Conservation (phyloP, 768 basidiomycete genomes). For the Daedaleopsis sinensis region DNA sequence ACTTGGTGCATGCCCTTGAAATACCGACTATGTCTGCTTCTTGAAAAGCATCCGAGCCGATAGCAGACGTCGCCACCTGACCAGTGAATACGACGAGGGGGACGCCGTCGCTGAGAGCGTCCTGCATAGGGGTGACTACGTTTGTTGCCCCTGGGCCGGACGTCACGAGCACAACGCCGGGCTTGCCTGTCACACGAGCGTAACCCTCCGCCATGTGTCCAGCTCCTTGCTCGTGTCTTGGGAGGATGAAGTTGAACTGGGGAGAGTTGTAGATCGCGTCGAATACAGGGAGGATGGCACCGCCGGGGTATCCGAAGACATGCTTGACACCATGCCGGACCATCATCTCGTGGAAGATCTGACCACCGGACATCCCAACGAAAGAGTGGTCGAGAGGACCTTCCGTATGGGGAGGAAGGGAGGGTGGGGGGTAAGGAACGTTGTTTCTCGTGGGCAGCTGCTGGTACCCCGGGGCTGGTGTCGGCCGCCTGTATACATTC, state of each 20-base stretch:
- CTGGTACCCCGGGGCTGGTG: slow-evolving; percentile 59
- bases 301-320: slow-evolving; percentile 97
- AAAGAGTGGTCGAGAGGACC: slow-evolving; percentile 78
- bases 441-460: slow-evolving; percentile 47
- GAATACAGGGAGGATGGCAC: slow-evolving; percentile 98
- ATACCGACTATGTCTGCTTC: slow-evolving; percentile 98
- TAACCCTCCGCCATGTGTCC: slow-evolving; percentile 99
- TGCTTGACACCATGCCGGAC: slow-evolving; percentile 94
- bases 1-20: slow-evolving; percentile 96
- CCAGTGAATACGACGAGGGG: slow-evolving; percentile 96
- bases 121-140: slow-evolving; percentile 97
- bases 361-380: slow-evolving; percentile 91
- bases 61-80: slow-evolving; percentile 98
- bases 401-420: slow-evolving; percentile 42
- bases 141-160: slow-evolving; percentile 98
- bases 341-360: slow-evolving; percentile 99
- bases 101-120: slow-evolving; percentile 91
- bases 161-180: slow-evolving; percentile 97
- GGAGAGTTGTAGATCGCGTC: slow-evolving; percentile 97
- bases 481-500: slow-evolving; percentile 53
- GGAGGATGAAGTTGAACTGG: slow-evolving; percentile 94
- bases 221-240: slow-evolving; percentile 96
- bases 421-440: slow-evolving; percentile 39
- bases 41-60: slow-evolving; percentile 99
- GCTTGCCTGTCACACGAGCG: slow-evolving; percentile 95